Percentiles rank a stretch among this genome's conserved stretches.
Conservation (phyloP, 805 yeast genomes). For the Wickerhamomyces xylosicus region DNA sequence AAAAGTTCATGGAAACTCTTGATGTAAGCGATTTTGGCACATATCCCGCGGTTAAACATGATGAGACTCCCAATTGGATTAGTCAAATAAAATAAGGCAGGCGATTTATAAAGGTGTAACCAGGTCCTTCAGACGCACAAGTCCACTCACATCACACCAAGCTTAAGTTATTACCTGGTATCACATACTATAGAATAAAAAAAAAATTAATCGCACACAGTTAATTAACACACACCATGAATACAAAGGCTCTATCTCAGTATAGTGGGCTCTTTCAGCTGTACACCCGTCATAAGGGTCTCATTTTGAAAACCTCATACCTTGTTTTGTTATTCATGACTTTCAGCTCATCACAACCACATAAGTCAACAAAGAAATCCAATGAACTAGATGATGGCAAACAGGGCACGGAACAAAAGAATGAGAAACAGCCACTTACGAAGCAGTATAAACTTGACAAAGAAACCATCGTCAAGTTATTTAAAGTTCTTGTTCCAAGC, state of each 20-base stretch:
- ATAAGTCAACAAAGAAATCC: conserved; percentile 1
- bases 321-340: conserved; percentile 16
- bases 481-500: conserved; percentile 14
- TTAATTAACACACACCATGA: neutral
- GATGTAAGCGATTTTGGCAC: neutral
- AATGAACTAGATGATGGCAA: neutral
- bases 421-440: neutral
- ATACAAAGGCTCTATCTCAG: neutral
- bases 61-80: no score
- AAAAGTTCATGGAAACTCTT: conserved; percentile 1
- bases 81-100: no score
- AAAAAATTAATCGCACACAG: no score
- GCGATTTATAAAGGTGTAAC: no score
- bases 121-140: no score
- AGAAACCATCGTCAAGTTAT: conserved; percentile 7
- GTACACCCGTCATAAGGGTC: conserved; percentile 18
- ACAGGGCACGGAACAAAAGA: neutral
- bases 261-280: conserved; percentile 8
- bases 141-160: no score
- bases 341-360: conserved; percentile 13
- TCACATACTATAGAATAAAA: no score
- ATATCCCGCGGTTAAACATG: neutral
- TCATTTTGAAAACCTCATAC: conserved; percentile 18
- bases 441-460: conserved; percentile 5
- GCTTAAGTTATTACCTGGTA: no score